A percentile compares a stretch with the other conserved stretches of the same genome.
These are phyloP conservation scores for Bondarzewia mesenterica DNA, from an alignment of 1,284 basidiomycete genomes.

Conservation along the genomic window DNA sequence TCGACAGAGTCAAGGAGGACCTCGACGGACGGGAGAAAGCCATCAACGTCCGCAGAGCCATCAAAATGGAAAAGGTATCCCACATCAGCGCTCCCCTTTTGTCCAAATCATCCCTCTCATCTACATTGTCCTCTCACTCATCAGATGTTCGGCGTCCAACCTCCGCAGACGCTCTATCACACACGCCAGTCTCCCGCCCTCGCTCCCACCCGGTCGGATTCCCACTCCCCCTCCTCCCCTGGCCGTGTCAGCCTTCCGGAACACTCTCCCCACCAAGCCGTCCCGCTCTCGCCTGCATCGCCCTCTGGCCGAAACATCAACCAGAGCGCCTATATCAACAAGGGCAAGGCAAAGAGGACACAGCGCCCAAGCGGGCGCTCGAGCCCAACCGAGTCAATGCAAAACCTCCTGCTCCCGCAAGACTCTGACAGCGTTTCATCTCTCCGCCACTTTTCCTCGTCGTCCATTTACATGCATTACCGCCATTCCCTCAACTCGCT, in stretches of 20 bases:
- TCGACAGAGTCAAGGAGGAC: conserved; percentile 59
- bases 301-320: conserved; percentile 35
- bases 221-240: neutral
- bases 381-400: conserved; percentile 46
- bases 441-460: conserved; percentile 16
- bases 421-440: conserved; percentile 14
- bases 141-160: conserved; percentile 72
- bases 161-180: conserved; percentile 67
- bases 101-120: neutral
- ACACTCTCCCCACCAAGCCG: neutral
- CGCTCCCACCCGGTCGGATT: conserved; percentile 14
- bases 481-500: conserved; percentile 71
- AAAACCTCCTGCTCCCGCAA: conserved; percentile 39
- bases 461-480: conserved; percentile 63
- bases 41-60: conserved; percentile 65
- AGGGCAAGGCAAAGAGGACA: conserved; percentile 1
- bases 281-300: conserved; percentile 11
- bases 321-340: conserved; percentile 33
- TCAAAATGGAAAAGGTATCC: conserved; percentile 86
- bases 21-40: conserved; percentile 65
- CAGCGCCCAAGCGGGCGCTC: conserved; percentile 38
- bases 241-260: conserved; percentile 5
- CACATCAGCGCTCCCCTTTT: conserved; percentile 6
- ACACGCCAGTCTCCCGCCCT: conserved; percentile 40
- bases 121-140: conserved; percentile 1